Evolutionary conservation across 2,329 filamentous ascomycete genomes (phyloP), one percentile per base, ranked within the genome.

Genomic region (Cryphonectria parasitica): DNA sequence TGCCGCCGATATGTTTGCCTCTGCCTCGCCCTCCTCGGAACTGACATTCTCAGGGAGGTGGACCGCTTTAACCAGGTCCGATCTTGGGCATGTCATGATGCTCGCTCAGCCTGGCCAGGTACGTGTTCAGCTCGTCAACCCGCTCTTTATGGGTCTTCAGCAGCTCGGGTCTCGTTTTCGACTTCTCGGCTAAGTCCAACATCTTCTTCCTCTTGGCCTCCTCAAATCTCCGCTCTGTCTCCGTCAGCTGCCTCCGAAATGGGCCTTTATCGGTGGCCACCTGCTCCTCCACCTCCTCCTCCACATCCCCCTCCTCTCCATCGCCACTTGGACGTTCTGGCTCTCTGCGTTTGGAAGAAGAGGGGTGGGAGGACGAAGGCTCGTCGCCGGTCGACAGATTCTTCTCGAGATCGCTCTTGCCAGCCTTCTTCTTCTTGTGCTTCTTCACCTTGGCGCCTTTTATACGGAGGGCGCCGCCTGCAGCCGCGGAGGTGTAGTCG

Each of bases 101-200:
- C 82, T 99, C 96, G 82, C 93, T 97, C 77, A 99, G 82, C 74
- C 91, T 92, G 74, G 93, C 96, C 49, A 99, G 84, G 80, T 98
- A 98, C 74, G 92, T 93, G 80, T 99, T 99, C 76, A 98, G 84
- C 79, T 98, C 94, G 80, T 98, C 95, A 60, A 99, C 95, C 15
- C 94, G 90, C 83, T 99, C 93, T 80, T 98, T 98, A 81, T 99
- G 96, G 41, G 95, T 97, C 85, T 98, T 98, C 75, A 95, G 89
- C 22, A 97, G 91, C 79, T 98, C 95, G 19, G 91, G 89, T 64
- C 85, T 81, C 10, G 84, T 79, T 8, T 82, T 82, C 2, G 85
- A 84, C 3, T 84, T 82, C 78, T 92, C 90, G 61, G 97, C 83
- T 73, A 94, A 86, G 77, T 97, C 91, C 76, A 96, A 89, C 76